These are phyloP conservation scores for Yamadazyma songkhlaensis DNA, from an alignment of 1,139 yeast species.

Conservation along the genomic window DNA sequence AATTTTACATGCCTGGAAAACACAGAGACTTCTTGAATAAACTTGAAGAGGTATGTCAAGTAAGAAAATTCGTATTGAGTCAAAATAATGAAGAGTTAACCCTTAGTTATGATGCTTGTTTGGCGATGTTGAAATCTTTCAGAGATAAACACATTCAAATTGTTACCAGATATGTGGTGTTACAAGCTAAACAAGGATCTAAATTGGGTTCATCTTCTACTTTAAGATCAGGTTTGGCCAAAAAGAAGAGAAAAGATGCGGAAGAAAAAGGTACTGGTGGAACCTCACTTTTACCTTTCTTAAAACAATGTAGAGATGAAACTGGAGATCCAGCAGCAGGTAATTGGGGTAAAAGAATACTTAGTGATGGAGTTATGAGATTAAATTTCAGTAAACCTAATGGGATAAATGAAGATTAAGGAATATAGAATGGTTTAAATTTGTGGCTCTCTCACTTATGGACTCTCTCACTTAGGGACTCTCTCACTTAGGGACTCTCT, in stretches of 20 bases:
- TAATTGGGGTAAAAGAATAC: conserved; percentile 76
- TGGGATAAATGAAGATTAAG: conserved; percentile 31
- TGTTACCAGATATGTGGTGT: conserved; percentile 79
- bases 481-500: no score
- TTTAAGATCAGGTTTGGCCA: conserved; percentile 63
- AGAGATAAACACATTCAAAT: conserved; percentile 92
- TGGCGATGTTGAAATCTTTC: conserved; percentile 84
- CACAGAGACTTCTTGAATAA: conserved; percentile 72
- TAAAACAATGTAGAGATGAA: conserved; percentile 94
- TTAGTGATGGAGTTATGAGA: conserved; percentile 58
- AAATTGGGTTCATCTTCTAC: conserved; percentile 53
- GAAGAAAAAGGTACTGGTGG: conserved; percentile 91
- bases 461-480: no score
- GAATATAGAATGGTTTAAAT: background rate
- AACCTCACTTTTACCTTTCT: conserved; percentile 83
- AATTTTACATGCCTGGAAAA: conserved; percentile 82
- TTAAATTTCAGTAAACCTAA: conserved; percentile 37
- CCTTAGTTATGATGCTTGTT: conserved; percentile 81
- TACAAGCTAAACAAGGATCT: conserved; percentile 63
- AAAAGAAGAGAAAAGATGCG: conserved; percentile 36
- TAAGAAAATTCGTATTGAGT: conserved; percentile 59
- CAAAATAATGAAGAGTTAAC: conserved; percentile 54
- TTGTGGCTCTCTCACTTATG: no score
- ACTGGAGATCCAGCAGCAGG: conserved; percentile 93
- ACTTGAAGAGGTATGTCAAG: conserved; percentile 52